Evolutionary conservation across 768 basidiomycete species (phyloP), one percentile per base, ranked within the genome.

Genomic region (Rubroboletus satanas): DNA sequence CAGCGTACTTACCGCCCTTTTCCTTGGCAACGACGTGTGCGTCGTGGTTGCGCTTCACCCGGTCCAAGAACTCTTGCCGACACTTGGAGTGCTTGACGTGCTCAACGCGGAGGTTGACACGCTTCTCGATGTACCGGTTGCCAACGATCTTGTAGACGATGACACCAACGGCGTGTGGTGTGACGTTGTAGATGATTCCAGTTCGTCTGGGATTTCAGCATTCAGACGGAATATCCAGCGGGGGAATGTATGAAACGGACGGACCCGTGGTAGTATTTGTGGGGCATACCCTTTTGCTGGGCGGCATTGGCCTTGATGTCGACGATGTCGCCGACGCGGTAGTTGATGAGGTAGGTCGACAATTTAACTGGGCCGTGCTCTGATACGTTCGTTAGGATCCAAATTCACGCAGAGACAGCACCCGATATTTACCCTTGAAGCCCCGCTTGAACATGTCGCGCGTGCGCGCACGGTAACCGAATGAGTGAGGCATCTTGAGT

Each of bases 261-360:
- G 64, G 60, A 94, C 93, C 91, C 93, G 66, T 94, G 93, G 81
- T 94, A 94, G 83, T 83, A 95, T 78, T 98, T 98, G 83, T 98
- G 96, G 74, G 95, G 95, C 93, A 98, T 97, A 75, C 97, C 97
- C 88, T 95, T 96, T 85, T 99, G 97, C 77, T 97, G 91, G 42
- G 97, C 92, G 56, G 95, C 84, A 71, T 99, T 98, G 64, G 96
- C 96, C 81, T 97, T 98, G 84, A 99, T 98, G 79, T 99, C 97
- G 66, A 99, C 97, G 66, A 98, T 97, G 73, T 99, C 97, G 59
- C 97, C 97, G 63, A 98, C 85, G 63, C 84, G 84, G 85, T 89
- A 99, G 79, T 85, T 85, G 75, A 88, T 83, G 69, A 98, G 79
- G 85, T 85, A 98, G 21, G 94, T 98, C 61, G 96, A 94, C 70